Conservation (phyloP, 73 alveolate species). For the Blepharisma japonicum region DNA sequence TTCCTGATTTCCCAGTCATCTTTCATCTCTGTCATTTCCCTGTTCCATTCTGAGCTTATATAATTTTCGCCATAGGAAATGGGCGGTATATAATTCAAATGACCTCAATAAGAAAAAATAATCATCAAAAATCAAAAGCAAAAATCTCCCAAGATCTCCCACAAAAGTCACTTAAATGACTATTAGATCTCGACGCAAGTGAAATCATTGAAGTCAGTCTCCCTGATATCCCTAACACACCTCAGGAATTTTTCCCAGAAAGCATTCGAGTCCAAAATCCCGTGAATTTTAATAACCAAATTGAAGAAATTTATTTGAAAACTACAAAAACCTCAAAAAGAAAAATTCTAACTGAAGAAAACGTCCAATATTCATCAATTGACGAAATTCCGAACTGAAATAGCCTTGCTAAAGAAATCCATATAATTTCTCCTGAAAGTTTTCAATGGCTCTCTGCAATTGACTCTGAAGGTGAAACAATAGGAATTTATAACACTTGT, state of each 20-base stretch:
- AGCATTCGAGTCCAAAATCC: background rate
- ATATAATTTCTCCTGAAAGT: slow-evolving; percentile 2
- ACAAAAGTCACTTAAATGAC: slow-evolving; percentile 8
- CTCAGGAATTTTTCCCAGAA: background rate
- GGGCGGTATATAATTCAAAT: too few species aligned
- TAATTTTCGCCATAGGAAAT: too few species aligned
- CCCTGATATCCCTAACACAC: background rate
- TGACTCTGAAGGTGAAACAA: slow-evolving; percentile 5
- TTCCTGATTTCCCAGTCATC: too few species aligned
- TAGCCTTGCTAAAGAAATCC: background rate
- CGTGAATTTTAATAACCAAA: background rate
- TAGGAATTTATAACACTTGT: background rate
- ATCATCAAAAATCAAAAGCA: too few species aligned
- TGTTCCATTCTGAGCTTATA: too few species aligned
- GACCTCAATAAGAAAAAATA: too few species aligned
- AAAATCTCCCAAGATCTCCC: too few species aligned
- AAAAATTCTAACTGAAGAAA: background rate
- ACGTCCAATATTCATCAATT: background rate
- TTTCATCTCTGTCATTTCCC: too few species aligned
- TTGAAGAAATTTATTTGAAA: background rate
- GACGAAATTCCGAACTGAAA: background rate
- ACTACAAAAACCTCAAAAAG: background rate
- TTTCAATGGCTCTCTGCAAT: background rate
- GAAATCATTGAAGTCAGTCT: slow-evolving; percentile 3
- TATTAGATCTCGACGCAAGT: slow-evolving; percentile 16